Evolutionary conservation across 345 rosid species (phyloP).

Genomic region (Draba incana): DNA sequence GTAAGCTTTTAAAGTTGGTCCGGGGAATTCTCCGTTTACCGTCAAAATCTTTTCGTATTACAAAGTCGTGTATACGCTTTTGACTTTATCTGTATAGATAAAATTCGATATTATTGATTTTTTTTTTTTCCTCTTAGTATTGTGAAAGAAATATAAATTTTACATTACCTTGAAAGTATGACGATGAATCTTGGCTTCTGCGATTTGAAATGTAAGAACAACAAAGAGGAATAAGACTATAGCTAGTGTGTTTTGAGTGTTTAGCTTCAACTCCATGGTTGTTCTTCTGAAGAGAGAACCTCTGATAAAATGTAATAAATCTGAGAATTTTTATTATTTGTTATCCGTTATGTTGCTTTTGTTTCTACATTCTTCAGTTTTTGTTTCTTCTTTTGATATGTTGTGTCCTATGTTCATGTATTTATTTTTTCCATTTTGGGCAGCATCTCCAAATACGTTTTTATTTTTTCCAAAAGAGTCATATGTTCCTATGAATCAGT

Average conservation of each 20-base stretch:
- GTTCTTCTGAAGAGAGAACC: neutral
- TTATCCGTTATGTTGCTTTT: neutral
- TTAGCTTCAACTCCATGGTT: constrained; percentile 28
- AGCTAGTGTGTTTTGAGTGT: neutral
- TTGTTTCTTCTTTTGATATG: neutral
- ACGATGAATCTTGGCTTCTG: constrained; percentile 31
- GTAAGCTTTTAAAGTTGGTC: constrained; percentile 47
- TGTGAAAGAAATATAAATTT: neutral
- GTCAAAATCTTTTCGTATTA: constrained; percentile 45
- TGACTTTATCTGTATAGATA: constrained; percentile 42
- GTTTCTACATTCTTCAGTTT: neutral
- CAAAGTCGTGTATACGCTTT: constrained; percentile 47
- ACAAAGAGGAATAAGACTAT: constrained; percentile 25
- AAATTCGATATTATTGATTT: neutral
- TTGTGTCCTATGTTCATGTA: neutral
- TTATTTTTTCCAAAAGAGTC: neutral
- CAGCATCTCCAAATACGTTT: neutral
- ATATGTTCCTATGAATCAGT: neutral
- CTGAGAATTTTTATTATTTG: neutral
- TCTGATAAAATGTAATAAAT: neutral
- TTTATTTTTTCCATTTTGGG: neutral
- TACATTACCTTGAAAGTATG: constrained; percentile 38
- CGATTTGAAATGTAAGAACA: constrained; percentile 3
- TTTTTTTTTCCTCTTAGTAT: neutral
- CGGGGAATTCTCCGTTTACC: constrained; percentile 55